Evolutionary conservation across 1,284 basidiomycete species (phyloP), one percentile per base, ranked within the genome.

Genomic region (Malassezia cuniculi): DNA sequence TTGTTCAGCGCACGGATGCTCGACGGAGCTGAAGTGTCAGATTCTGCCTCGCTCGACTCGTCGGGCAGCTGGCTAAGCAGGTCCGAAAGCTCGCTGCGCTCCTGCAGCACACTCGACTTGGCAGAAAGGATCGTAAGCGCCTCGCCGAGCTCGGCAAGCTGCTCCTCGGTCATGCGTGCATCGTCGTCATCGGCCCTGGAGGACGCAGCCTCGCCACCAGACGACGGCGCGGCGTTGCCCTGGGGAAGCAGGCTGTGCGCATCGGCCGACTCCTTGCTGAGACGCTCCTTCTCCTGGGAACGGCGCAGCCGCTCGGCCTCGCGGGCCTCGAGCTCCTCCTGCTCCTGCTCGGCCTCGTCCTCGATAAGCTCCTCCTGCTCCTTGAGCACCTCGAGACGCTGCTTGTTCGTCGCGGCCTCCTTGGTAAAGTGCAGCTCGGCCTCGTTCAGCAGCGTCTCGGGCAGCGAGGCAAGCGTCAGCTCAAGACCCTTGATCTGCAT

Each of bases 311-410:
- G 79, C 68, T 81, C 80, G 30, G 80, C 81, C 55, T 84, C 79
- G 49, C 85, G 78, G 26, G 87, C 83, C 58, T 83, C 82, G 61
- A 85, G 82, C 68, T 93, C 89, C 69, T 93, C 89, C 66, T 73
- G 54, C 58, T 97, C 93, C 70, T 97, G 90, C 68, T 94, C 90
- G 51, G 89, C 80, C 70, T 97, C 90, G 67, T 95, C 90, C 69
- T 95, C 89, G 66, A 99, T 99, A 47, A 99, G 82, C 69, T 97
- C 90, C 68, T 97, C 86, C 70, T 97, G 90, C 67, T 99, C 85
- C 62, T 93, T 83, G 67, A 99, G 73, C 6, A 99, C 90, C 56
- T 94, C 90, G 44, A 97, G 77, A 70, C 90, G 87, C 73, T 95
- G 85, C 74, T 94, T 93, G 76, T 94, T 94, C 57, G 80, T 85